Percentiles rank a stretch among this genome's conserved stretches.
phyloP scores from a whole-genome alignment of 768 basidiomycete genomes.

The Amanita inopinata region DNA sequence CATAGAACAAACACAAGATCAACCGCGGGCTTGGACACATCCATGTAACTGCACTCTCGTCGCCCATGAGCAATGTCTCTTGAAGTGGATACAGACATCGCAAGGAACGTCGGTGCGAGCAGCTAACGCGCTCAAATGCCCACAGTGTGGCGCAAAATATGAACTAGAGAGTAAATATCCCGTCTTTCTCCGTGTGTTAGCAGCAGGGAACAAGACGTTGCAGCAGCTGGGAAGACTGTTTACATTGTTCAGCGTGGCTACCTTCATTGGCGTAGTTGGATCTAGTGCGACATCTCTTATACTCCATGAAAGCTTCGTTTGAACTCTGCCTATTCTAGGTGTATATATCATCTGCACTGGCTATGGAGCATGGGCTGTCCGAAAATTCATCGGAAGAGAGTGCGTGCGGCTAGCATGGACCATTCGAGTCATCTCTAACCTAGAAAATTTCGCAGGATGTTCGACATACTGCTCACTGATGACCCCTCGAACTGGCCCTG shows the following conservation, averaged over 20 bases:
- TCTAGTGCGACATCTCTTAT: constrained; percentile 41
- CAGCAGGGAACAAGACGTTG: constrained; percentile 39
- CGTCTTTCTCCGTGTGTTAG: constrained; percentile 35
- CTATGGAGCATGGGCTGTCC: constrained; percentile 67
- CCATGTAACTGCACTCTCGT: constrained; percentile 75
- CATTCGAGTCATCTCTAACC: no score
- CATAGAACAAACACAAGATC: constrained; percentile 30
- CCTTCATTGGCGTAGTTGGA: constrained; percentile 44
- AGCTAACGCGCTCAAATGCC: constrained; percentile 67
- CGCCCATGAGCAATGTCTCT: constrained; percentile 71
- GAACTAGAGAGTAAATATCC: constrained; percentile 62
- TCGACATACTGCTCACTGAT: constrained; percentile 51
- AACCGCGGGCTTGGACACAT: constrained; percentile 60
- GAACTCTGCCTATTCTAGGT: constrained; percentile 15
- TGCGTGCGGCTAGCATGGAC: constrained; percentile 23
- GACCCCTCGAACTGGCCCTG: constrained; percentile 69
- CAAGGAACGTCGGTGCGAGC: constrained; percentile 46
- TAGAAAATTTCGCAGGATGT: constrained; percentile 42
- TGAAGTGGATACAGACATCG: constrained; percentile 70
- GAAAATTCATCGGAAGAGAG: constrained; percentile 63
- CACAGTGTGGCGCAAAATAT: constrained; percentile 62
- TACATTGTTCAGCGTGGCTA: constrained; percentile 39
- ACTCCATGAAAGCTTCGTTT: background rate
- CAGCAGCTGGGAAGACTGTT: constrained; percentile 43
- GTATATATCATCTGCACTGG: constrained; percentile 42